Base-by-base conservation (phyloP, 2,329 filamentous ascomycete species). In the Ascosphaera acerosa region DNA sequence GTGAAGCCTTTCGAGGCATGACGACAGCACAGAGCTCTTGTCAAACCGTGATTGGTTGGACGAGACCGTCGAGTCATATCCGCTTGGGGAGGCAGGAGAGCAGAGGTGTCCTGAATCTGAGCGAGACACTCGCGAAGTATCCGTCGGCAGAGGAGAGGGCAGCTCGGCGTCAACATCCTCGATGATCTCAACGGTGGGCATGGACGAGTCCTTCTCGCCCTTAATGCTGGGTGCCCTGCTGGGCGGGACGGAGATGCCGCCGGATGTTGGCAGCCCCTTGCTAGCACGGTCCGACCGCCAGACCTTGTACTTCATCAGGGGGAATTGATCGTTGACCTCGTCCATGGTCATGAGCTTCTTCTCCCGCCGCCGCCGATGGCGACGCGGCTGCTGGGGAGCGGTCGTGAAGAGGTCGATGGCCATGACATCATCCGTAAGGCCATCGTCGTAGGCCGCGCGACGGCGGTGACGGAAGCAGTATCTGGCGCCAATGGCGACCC, bases 291-390 rank as follows among this genome's bases (percentile, higher is more conserved):
- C 69, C 4, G 76, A 72, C 35, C 87, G 75, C 84, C 87, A 97
- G 32, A 65, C 68, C 58, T 97, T 94, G 64, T 97, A 97, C 53
- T 94, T 94, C 42, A 70, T 72, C 55, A 92, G 69, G 0, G 87
- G 84, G 44, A 97, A 97, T 42, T 89, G 78, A 41, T 89, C 81
- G 48, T 97, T 94, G 38, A 97, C 87, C 54, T 97, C 87, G 37
- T 97, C 87, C 71, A 94, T 92, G 2, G 76, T 77, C 87, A 97
- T 94, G 41, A 97, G 54, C 52, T 92, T 97, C 69, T 97, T 97
- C 53, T 97, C 87, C 36, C 82, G 70, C 40, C 84, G 68, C 44
- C 84, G 67, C 34, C 87, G 69, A 49, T 87, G 82, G 31, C 80
- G 74, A 36, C 80, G 59, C 35, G 80, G 77, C 25, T 27, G 25